These are phyloP conservation scores for Podospora appendiculata DNA, from an alignment of 495 filamentous ascomycete species.

Conservation along the genomic window DNA sequence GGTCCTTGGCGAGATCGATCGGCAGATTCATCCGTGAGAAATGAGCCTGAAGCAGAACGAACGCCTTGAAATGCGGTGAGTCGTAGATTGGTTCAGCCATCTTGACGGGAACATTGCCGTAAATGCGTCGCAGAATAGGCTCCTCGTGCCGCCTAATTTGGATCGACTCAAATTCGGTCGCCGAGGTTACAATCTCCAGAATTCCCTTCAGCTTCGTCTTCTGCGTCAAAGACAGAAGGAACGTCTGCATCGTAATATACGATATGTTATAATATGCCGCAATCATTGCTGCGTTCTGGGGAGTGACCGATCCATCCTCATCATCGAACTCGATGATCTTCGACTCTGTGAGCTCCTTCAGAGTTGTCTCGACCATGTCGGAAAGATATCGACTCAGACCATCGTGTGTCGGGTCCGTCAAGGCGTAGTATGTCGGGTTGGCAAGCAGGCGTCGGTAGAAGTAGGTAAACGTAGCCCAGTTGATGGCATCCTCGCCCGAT, in stretches of 20 bases:
- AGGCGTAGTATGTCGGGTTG: conserved; percentile 93
- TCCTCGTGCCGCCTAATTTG: conserved; percentile 94
- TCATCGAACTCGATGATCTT: conserved; percentile 97
- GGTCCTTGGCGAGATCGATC: conserved; percentile 94
- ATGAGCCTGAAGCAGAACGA: conserved; percentile 91
- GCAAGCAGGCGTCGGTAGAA: conserved; percentile 96
- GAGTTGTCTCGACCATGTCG: conserved; percentile 85
- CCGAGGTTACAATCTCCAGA: conserved; percentile 93
- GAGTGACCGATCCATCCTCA: conserved; percentile 84
- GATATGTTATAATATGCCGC: conserved; percentile 99
- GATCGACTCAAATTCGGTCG: conserved; percentile 91
- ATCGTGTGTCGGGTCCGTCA: conserved; percentile 84
- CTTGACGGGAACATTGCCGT: conserved; percentile 91
- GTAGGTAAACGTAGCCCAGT: conserved; percentile 97
- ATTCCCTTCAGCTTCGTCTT: conserved; percentile 94
- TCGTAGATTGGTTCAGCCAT: conserved; percentile 79
- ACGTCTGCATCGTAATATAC: conserved; percentile 98
- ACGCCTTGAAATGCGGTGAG: conserved; percentile 96
- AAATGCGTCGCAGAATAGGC: conserved; percentile 79
- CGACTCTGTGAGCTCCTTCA: conserved; percentile 85
- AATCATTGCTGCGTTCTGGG: conserved; percentile 94
- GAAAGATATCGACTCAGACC: conserved; percentile 91
- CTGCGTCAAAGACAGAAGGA: conserved; percentile 84
- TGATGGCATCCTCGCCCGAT: conserved; percentile 94
- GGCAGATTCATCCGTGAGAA: conserved; percentile 96